Evolutionary conservation across 495 filamentous ascomycete genomes (phyloP).

Genomic region (Penicillium verhagenii): DNA sequence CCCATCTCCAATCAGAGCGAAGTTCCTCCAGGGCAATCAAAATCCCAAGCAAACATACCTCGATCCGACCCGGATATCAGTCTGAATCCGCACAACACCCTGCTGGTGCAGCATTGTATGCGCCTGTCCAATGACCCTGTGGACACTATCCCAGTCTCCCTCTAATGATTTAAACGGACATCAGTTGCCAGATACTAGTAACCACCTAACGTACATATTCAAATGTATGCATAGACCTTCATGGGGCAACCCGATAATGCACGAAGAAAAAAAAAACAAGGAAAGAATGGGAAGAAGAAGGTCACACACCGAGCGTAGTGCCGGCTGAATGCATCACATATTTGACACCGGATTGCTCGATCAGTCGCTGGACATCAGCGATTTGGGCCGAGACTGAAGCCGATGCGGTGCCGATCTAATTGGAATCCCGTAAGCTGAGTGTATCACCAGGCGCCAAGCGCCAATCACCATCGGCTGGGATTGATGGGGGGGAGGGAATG

Average conservation of each 20-base stretch:
- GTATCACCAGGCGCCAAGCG: background rate
- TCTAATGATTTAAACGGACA: slow-evolving; percentile 58
- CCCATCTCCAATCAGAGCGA: background rate
- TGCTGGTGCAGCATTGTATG: slow-evolving; percentile 80
- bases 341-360: slow-evolving; percentile 72
- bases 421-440: slow-evolving; percentile 1
- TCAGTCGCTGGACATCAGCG: slow-evolving; percentile 83
- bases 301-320: slow-evolving; percentile 77
- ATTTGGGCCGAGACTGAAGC: slow-evolving; percentile 85
- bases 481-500: no score
- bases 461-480: no score
- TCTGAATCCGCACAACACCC: slow-evolving; percentile 81
- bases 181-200: no score
- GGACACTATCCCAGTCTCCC: slow-evolving; percentile 87
- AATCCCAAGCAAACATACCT: slow-evolving; percentile 51
- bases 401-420: slow-evolving; percentile 74
- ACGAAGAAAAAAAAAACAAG: no score
- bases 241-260: no score
- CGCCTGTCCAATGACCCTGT: slow-evolving; percentile 84
- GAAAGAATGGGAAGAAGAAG: background rate
- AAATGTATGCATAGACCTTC: no score
- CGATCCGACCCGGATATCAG: slow-evolving; percentile 82
- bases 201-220: no score
- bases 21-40: background rate
- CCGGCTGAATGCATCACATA: slow-evolving; percentile 91